These are phyloP conservation scores for Leccinum subtestaceum DNA, from an alignment of 768 basidiomycete species.

Conservation along the genomic window DNA sequence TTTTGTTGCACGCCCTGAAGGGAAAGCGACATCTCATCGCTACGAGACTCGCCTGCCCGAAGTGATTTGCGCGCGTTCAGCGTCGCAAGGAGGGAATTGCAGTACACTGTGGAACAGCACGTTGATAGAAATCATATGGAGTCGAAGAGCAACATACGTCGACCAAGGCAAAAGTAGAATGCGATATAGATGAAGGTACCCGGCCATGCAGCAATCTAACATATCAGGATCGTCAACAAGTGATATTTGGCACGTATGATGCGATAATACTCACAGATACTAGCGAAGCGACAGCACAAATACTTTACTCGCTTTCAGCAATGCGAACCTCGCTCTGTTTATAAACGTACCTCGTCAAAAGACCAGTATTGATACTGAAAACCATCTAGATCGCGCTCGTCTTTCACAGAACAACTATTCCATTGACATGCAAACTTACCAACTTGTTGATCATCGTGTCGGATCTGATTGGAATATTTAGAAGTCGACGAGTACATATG, in stretches of 20 bases:
- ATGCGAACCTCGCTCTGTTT: too few relatives aligned
- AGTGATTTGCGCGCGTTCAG: slow-evolving; percentile 56
- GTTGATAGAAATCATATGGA: not conserved
- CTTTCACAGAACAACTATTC: not conserved
- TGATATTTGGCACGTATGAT: not conserved
- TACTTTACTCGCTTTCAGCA: slow-evolving; percentile 21
- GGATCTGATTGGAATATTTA: slow-evolving; percentile 28
- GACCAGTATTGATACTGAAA: slow-evolving; percentile 48
- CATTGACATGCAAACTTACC: slow-evolving; percentile 10
- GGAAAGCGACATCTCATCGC: slow-evolving; percentile 32
- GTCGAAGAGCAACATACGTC: slow-evolving; percentile 39
- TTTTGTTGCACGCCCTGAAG: slow-evolving; percentile 31
- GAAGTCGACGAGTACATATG: not conserved
- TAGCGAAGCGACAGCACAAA: slow-evolving; percentile 58
- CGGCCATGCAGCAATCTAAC: slow-evolving; percentile 49
- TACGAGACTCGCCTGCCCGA: slow-evolving; percentile 26
- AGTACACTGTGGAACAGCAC: slow-evolving; percentile 42
- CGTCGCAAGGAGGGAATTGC: slow-evolving; percentile 60
- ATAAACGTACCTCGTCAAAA: slow-evolving; percentile 26
- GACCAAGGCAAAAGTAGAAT: slow-evolving; percentile 63
- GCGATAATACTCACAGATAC: slow-evolving; percentile 40
- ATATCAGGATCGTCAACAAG: not conserved
- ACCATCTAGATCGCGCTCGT: slow-evolving; percentile 36
- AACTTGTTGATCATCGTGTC: slow-evolving; percentile 55
- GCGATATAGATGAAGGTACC: slow-evolving; percentile 59